Evolutionary conservation across 1,284 basidiomycete genomes (phyloP).

Genomic region (Tilletia indica): DNA sequence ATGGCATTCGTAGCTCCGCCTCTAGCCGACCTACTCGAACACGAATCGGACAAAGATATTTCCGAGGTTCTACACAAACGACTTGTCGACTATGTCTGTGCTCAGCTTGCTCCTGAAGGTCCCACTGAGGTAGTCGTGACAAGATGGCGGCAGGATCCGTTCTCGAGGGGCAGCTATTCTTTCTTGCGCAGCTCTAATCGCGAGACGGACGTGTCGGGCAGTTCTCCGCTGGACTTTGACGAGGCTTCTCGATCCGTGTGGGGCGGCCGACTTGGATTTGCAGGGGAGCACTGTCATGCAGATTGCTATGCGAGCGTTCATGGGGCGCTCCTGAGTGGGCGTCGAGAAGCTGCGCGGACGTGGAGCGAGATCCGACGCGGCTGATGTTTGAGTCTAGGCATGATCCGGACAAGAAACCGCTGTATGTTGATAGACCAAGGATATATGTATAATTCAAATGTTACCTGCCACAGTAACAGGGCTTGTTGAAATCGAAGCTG

Average conservation of each 20-base stretch:
- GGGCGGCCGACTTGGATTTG: conserved; percentile 59
- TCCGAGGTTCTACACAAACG: not conserved
- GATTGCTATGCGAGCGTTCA: conserved; percentile 20
- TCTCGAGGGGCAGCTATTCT: conserved; percentile 2
- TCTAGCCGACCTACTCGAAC: conserved; percentile 13
- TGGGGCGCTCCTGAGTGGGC: conserved; percentile 19
- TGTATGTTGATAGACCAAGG: no score
- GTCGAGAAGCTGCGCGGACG: conserved; percentile 15
- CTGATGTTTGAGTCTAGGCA: no score
- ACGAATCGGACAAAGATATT: not conserved
- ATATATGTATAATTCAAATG: no score
- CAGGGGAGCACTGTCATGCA: conserved; percentile 59
- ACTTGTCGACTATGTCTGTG: not conserved
- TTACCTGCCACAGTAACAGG: no score
- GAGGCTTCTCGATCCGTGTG: conserved; percentile 58
- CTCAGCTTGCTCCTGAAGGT: not conserved
- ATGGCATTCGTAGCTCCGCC: conserved; percentile 17
- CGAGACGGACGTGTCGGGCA: conserved; percentile 22
- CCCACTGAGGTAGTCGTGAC: not conserved
- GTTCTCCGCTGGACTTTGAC: conserved; percentile 60
- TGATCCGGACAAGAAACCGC: no score
- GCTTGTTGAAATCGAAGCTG: no score
- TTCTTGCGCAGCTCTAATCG: not conserved
- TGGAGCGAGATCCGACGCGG: not conserved
- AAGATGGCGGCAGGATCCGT: conserved; percentile 9